Percentiles rank a stretch among this genome's conserved stretches.
These are phyloP conservation scores for Trichophaea hybrida DNA, from an alignment of 2,329 filamentous ascomycete species.

Conservation along the genomic window DNA sequence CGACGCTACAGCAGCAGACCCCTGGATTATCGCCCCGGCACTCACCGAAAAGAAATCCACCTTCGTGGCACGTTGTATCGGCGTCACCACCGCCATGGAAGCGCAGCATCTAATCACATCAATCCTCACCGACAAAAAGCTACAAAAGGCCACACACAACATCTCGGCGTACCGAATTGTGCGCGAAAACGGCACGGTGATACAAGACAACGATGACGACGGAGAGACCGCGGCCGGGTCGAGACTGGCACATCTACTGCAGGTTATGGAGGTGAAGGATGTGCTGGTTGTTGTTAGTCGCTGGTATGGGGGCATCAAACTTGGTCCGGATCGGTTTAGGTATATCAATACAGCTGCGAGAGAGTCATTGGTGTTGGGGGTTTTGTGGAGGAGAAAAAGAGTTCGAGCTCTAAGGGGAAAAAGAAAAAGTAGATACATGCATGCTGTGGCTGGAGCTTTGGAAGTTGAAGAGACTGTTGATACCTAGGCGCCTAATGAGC, in stretches of 20 bases:
- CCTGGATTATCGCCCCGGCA: constrained; percentile 61
- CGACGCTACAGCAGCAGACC: constrained; percentile 34
- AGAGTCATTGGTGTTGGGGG: constrained; percentile 71
- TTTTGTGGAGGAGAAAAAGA: constrained; percentile 38
- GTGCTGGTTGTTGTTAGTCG: constrained; percentile 82
- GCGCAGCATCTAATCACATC: constrained; percentile 58
- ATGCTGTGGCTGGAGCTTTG: too few relatives aligned
- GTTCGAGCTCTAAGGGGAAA: constrained; percentile 25
- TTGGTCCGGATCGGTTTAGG: constrained; percentile 80
- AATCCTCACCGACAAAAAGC: constrained; percentile 66
- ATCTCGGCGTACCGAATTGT: constrained; percentile 87
- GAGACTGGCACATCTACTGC: constrained; percentile 74
- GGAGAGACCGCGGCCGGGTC: constrained; percentile 86
- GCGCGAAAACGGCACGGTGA: constrained; percentile 40
- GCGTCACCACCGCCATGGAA: constrained; percentile 53
- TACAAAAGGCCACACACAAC: constrained; percentile 81
- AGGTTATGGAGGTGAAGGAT: constrained; percentile 88
- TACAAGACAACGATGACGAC: constrained; percentile 91
- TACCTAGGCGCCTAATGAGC: too few relatives aligned
- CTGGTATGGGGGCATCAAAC: constrained; percentile 85
- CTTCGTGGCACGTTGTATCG: constrained; percentile 65
- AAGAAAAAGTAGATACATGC: constrained; percentile 6
- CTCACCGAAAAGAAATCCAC: constrained; percentile 72
- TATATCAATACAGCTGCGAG: constrained; percentile 77
- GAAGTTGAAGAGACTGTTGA: too few relatives aligned